Conservation (phyloP, 2,329 filamentous ascomycete species). For the Phyllosticta citrichinensis region DNA sequence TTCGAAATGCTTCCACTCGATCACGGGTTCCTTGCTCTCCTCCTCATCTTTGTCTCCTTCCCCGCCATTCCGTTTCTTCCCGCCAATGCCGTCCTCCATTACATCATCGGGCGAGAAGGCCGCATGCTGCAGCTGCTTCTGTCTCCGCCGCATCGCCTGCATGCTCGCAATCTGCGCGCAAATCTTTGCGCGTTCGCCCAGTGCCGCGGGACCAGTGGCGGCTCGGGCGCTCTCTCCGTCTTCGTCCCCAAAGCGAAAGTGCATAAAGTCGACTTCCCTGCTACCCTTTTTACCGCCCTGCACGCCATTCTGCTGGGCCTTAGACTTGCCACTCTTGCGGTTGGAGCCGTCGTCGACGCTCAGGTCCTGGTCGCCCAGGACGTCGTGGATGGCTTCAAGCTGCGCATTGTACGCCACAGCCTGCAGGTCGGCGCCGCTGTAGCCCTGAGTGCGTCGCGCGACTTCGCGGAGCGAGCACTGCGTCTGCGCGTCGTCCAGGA, state of each 20-base stretch:
- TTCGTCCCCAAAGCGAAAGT: conserved; percentile 68
- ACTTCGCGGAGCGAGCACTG: conserved; percentile 53
- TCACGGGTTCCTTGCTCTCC: conserved; percentile 58
- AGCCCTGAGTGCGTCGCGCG: conserved; percentile 72
- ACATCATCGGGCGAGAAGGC: conserved; percentile 1
- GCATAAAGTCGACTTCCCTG: conserved; percentile 30
- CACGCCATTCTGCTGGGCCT: conserved; percentile 12
- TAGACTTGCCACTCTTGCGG: conserved; percentile 13
- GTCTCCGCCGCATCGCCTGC: conserved; percentile 57
- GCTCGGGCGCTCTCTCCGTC: conserved; percentile 27
- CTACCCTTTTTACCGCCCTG: conserved; percentile 18
- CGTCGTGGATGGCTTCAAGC: conserved; percentile 91
- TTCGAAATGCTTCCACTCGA: conserved; percentile 74
- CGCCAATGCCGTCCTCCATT: conserved; percentile 12
- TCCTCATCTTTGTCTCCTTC: conserved; percentile 30
- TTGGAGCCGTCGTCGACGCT: conserved; percentile 22
- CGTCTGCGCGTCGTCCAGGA: conserved; percentile 38
- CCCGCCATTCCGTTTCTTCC: conserved; percentile 12
- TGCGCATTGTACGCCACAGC: conserved; percentile 94
- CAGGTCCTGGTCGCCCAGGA: conserved; percentile 49
- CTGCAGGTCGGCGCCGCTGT: conserved; percentile 89
- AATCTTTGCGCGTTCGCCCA: conserved; percentile 72
- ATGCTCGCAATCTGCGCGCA: conserved; percentile 73
- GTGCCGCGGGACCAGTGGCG: conserved; percentile 31
- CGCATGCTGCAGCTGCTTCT: conserved; percentile 41